Conservation (phyloP, 2,329 filamentous ascomycete genomes). For the Sporothrix dimorphospora region DNA sequence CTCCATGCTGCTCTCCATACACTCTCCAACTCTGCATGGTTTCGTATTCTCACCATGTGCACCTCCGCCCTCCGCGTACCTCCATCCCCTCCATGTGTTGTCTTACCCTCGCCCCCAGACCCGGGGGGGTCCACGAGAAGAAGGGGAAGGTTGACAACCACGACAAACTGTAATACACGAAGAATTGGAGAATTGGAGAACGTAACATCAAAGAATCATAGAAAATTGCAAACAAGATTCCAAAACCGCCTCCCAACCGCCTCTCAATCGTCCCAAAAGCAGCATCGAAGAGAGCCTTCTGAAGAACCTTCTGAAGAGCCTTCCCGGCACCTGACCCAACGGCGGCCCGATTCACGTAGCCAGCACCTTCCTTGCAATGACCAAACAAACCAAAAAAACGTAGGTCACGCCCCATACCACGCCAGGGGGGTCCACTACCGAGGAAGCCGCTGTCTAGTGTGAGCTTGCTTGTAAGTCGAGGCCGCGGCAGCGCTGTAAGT, state of each 20-base stretch:
- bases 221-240: too few relatives aligned
- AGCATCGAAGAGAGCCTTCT: too few relatives aligned
- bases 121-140: neutral
- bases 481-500: neutral
- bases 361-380: neutral
- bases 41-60: conserved; percentile 1
- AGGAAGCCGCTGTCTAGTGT: neutral
- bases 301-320: too few relatives aligned
- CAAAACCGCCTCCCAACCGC: neutral
- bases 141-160: neutral
- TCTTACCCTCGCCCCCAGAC: conserved; percentile 2
- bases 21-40: neutral
- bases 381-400: neutral
- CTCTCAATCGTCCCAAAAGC: neutral
- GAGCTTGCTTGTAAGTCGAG: neutral
- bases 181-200: neutral
- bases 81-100: neutral
- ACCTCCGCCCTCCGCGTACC: neutral
- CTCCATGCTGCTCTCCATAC: neutral
- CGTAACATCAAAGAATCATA: neutral
- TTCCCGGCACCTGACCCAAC: neutral
- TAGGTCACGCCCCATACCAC: conserved; percentile 10
- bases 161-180: neutral
- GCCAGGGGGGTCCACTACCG: conserved; percentile 9
- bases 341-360: conserved; percentile 17